A percentile compares a stretch with the other conserved stretches of the same genome.
Conservation (phyloP, 768 basidiomycete genomes). For the Psilocybe azurescens region DNA sequence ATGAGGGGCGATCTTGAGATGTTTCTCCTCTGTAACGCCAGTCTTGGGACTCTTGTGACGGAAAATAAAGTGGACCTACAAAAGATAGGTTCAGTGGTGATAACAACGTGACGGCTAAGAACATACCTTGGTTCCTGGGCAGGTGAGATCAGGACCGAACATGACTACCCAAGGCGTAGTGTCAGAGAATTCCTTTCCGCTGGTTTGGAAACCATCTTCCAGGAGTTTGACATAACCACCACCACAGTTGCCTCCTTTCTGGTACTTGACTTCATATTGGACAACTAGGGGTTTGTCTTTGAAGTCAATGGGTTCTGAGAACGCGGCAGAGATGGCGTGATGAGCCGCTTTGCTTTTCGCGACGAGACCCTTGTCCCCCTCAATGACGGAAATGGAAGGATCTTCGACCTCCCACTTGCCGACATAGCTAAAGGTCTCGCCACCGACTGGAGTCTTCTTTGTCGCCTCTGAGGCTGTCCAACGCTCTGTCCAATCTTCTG, state of each 20-base stretch:
- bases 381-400: slow-evolving; percentile 73
- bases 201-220: slow-evolving; percentile 92
- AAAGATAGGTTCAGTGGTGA: background rate
- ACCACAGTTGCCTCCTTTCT: slow-evolving; percentile 98
- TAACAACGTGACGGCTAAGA: background rate
- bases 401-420: slow-evolving; percentile 98
- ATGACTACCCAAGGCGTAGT: slow-evolving; percentile 95
- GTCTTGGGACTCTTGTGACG: slow-evolving; percentile 94
- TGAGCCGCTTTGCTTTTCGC: slow-evolving; percentile 97
- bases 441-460: slow-evolving; percentile 95
- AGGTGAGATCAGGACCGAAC: slow-evolving; percentile 97
- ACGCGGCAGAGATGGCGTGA: slow-evolving; percentile 97
- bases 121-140: slow-evolving; percentile 85
- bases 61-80: slow-evolving; percentile 98
- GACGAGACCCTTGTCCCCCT: slow-evolving; percentile 91
- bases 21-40: slow-evolving; percentile 96
- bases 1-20: slow-evolving; percentile 79
- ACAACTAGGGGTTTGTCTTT: slow-evolving; percentile 87
- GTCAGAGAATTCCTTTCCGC: slow-evolving; percentile 92
- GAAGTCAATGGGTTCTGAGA: slow-evolving; percentile 79
- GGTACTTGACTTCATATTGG: slow-evolving; percentile 99
- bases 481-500: slow-evolving; percentile 84
- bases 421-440: slow-evolving; percentile 97
- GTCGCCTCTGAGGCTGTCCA: slow-evolving; percentile 98
- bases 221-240: slow-evolving; percentile 99